Conservation (phyloP, 1,284 basidiomycete genomes). For the Marasmius oreades region DNA sequence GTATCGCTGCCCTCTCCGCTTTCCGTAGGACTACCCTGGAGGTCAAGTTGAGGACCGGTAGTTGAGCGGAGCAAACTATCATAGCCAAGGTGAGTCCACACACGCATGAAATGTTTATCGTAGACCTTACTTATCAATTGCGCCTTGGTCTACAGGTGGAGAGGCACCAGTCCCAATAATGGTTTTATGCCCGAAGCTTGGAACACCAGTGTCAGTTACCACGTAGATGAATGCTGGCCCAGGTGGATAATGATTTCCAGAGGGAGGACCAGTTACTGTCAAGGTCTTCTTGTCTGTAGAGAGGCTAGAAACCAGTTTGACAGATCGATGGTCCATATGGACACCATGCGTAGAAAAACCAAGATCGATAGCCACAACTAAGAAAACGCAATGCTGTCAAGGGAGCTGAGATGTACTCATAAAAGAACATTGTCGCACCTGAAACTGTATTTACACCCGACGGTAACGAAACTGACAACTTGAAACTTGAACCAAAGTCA, state of each 20-base stretch:
- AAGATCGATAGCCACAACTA: slow-evolving; percentile 35
- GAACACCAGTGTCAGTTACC: slow-evolving; percentile 39
- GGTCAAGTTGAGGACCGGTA: neutral
- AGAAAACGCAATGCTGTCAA: slow-evolving; percentile 25
- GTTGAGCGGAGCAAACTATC: slow-evolving; percentile 2
- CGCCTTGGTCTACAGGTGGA: slow-evolving; percentile 15
- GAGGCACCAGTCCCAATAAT: slow-evolving; percentile 17
- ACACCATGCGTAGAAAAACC: slow-evolving; percentile 50
- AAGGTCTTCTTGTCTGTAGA: slow-evolving; percentile 28
- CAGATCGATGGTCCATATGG: slow-evolving; percentile 46
- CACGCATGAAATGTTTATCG: slow-evolving; percentile 23
- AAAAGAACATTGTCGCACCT: slow-evolving; percentile 7
- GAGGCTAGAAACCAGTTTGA: slow-evolving; percentile 35
- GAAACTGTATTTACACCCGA: slow-evolving; percentile 14
- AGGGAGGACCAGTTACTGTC: slow-evolving; percentile 38
- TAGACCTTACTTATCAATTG: slow-evolving; percentile 17
- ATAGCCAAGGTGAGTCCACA: slow-evolving; percentile 18
- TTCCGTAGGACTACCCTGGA: neutral
- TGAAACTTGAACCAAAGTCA: slow-evolving; percentile 22
- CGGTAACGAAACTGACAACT: slow-evolving; percentile 15
- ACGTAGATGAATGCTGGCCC: slow-evolving; percentile 56
- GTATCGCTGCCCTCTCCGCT: slow-evolving; percentile 3
- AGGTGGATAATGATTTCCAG: slow-evolving; percentile 43
- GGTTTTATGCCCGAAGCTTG: slow-evolving; percentile 17
- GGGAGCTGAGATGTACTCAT: slow-evolving; percentile 18